Percentiles rank a stretch among this genome's conserved stretches.
Evolutionary conservation across 768 basidiomycete genomes (phyloP).

Genomic region (Pleurotus cornucopiae): DNA sequence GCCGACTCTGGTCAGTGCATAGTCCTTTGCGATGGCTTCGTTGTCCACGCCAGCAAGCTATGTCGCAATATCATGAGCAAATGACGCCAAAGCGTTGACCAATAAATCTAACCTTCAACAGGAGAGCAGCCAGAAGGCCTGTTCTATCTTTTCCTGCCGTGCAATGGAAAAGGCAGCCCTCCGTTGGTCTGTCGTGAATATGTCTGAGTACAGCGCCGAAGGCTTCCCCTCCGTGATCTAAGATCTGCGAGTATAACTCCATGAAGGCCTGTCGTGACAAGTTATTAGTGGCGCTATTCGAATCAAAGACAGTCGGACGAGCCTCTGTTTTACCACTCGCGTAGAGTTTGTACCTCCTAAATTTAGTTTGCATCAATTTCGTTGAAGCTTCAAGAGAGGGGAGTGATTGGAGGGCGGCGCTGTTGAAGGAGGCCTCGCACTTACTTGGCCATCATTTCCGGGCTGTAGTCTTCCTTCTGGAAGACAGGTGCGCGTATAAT

Average conservation of each 20-base stretch:
- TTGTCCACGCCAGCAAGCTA: slow-evolving; percentile 74
- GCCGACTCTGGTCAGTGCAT: slow-evolving; percentile 73
- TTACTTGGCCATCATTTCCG: slow-evolving; percentile 80
- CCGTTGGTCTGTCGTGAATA: slow-evolving; percentile 63
- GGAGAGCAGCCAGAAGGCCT: slow-evolving; percentile 67
- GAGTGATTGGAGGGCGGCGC: slow-evolving; percentile 12
- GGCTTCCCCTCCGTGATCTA: slow-evolving; percentile 65
- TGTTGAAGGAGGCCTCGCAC: slow-evolving; percentile 35
- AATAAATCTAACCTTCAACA: slow-evolving; percentile 52
- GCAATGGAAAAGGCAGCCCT: slow-evolving; percentile 71
- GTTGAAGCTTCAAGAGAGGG: slow-evolving; percentile 20
- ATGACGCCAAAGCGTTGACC: neutral
- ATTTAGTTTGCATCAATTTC: neutral
- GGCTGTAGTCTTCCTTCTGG: slow-evolving; percentile 73
- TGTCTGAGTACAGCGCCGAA: slow-evolving; percentile 73
- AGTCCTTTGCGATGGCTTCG: slow-evolving; percentile 64
- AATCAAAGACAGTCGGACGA: neutral
- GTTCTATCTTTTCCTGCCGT: slow-evolving; percentile 87
- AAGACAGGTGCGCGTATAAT: slow-evolving; percentile 64
- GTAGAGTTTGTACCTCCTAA: slow-evolving; percentile 67
- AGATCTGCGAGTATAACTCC: slow-evolving; percentile 76
- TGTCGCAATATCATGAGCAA: neutral
- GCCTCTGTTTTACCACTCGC: slow-evolving; percentile 81
- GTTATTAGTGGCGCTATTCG: neutral
- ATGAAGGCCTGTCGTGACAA: slow-evolving; percentile 62